Evolutionary conservation across 1,284 basidiomycete genomes (phyloP), one percentile per base, ranked within the genome.

Genomic region (Porodaedalea pini): DNA sequence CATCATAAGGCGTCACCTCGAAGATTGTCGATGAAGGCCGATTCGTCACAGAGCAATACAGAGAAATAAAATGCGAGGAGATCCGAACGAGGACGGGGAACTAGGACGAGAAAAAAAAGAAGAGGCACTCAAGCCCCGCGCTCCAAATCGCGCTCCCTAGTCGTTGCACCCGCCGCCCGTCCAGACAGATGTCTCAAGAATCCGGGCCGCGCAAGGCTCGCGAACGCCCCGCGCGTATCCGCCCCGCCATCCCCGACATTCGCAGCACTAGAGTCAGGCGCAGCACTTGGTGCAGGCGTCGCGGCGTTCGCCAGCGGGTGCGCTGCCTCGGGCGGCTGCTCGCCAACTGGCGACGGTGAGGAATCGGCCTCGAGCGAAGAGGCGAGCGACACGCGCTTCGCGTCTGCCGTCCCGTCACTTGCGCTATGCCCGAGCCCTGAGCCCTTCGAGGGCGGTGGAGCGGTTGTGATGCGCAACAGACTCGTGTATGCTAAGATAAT

Each of bases 401-500:
- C 53, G 5, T 55, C 58, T 27, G 25, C 48, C 17, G 36, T 17
- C 32, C 10, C 41, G n/a, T 15, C 49, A 21, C 27, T 29, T 45
- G 37, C 25, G 51, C 15, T 17, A 17, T 19, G 19, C 17, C 43
- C 23, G n/a, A 47, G 1, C 15, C 51, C 51, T 47, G n/a, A 2
- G 13, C n/a, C 34, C 34, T 53, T 56, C 2, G 48, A 21, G 7
- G 58, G 73, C 6, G 87, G 84, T 1, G 88, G 78, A 2, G 80
- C 78, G 1, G 91, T 89, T 4, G 90, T 91, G 53, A 95, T 86
- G 36, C 92, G 81, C 25, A 95, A 73, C 32, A 94, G 76, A 0
- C 91, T 93, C 0, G 91, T 93, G 67, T 95, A 95, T 1, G 92
- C 90, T 92, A 4, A 25, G 37, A 34, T n/a, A 23, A n/a, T 40